Evolutionary conservation across 2,329 filamentous ascomycete genomes (phyloP), one percentile per base, ranked within the genome.

Genomic region (Purpureocillium lavendulum): DNA sequence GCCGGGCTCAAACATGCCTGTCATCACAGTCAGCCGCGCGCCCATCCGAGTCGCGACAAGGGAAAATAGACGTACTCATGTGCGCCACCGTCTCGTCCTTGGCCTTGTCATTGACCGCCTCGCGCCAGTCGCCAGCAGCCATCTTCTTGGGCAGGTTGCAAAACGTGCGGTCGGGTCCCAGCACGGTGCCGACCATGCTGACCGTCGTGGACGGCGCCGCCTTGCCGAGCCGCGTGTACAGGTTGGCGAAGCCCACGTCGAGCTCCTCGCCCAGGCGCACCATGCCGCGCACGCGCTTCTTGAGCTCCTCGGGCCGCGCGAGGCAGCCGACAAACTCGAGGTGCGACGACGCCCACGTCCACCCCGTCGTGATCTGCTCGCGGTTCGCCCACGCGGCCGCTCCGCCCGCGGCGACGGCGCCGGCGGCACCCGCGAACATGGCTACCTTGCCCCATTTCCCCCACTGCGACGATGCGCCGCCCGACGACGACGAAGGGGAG

Each of bases 311-410:
- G 4, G 79, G 80, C n/a, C 86, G 80, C 35, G 85, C 84, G 7
- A 98, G 73, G 53, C 87, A 94, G 2, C 88, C 87, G 1, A 97
- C 86, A 53, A 97, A 98, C 59, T 92, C 86, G 18, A 98, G 77
- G 61, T 98, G 92, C 29, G 86, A 92, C 13, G 83, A 79, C 12
- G 86, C 86, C 88, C 89, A 97, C 9, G 70, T 70, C 66, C 82
- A 82, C 7, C 89, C 84, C 43, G 82, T 73, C 3, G 74, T 77
- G 45, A 97, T 77, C 46, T 87, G 80, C 26, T 94, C 85, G 40
- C 87, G 78, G 52, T 92, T 88, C 52, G 84, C 70, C 66, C 94
- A 97, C 10, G 90, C 84, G 7, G 88, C 88, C 1, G 86, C 86
- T 1, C 84, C 84, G 7, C 86, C 87, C 0, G 84, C 89, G 1